Percentiles rank a stretch among this genome's conserved stretches.
phyloP scores from a whole-genome alignment of 495 filamentous ascomycete genomes.

The Lepraria neglecta region DNA sequence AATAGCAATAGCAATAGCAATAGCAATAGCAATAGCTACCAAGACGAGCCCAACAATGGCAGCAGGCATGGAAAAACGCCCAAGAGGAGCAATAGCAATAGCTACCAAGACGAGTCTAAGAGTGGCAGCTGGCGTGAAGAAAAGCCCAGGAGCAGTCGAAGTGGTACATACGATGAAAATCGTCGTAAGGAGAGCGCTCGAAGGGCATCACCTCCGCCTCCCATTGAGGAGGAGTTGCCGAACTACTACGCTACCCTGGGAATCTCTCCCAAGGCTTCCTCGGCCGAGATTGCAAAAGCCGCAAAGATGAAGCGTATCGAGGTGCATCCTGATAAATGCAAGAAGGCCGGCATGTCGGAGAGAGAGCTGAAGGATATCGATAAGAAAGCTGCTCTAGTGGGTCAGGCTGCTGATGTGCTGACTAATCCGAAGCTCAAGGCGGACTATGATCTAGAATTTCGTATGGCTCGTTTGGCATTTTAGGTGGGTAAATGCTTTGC shows the following conservation, averaged over 20 bases:
- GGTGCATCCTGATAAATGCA: slow-evolving; percentile 16
- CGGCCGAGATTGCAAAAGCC: slow-evolving; percentile 10
- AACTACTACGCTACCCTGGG: slow-evolving; percentile 18
- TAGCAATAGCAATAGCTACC: background rate
- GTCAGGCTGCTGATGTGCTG: slow-evolving; percentile 14
- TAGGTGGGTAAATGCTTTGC: no score
- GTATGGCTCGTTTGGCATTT: no score
- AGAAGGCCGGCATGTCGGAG: slow-evolving; percentile 13
- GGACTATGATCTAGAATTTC: background rate
- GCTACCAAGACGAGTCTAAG: background rate
- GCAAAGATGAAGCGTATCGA: slow-evolving; percentile 16
- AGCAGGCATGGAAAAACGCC: background rate
- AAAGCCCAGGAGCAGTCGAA: background rate
- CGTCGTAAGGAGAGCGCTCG: background rate
- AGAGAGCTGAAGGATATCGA: background rate
- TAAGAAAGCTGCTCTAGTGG: slow-evolving; percentile 8
- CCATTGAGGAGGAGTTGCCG: background rate
- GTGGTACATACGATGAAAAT: background rate
- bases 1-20: no score
- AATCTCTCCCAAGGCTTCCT: slow-evolving; percentile 1
- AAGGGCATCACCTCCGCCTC: background rate
- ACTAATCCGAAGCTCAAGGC: background rate
- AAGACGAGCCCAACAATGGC: background rate
- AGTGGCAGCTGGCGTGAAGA: background rate
- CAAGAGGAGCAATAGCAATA: background rate